A percentile compares a stretch with the other conserved stretches of the same genome.
phyloP scores from a whole-genome alignment of 805 yeast species.

The Sugiyamaella valdiviana region DNA sequence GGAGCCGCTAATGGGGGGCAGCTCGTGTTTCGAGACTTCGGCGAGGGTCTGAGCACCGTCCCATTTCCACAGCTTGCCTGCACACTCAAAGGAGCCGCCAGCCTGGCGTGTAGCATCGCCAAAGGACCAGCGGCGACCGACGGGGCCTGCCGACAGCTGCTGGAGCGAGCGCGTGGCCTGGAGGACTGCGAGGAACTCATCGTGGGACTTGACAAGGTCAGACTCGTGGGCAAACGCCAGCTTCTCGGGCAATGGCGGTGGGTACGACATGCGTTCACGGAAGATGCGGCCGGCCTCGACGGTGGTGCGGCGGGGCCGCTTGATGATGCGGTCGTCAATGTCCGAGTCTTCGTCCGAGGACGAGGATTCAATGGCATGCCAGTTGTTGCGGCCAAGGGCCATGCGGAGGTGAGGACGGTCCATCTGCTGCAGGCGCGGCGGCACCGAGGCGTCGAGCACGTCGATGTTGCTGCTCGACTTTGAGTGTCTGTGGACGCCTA shows the following conservation, averaged over 20 bases:
- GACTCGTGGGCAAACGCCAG: conserved; percentile 23
- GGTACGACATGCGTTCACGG: conserved; percentile 15
- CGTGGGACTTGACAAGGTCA: conserved; percentile 23
- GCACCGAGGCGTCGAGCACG: background rate
- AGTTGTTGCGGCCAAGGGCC: background rate
- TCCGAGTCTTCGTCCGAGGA: conserved; percentile 3
- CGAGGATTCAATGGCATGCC: conserved; percentile 1
- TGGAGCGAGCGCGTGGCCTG: conserved; percentile 39
- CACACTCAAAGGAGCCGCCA: conserved; percentile 36
- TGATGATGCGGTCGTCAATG: conserved; percentile 20
- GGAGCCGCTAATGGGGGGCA: background rate
- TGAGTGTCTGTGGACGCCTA: conserved; percentile 9
- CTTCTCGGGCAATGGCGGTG: conserved; percentile 32
- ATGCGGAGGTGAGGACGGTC: background rate
- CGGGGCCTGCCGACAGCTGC: conserved; percentile 31
- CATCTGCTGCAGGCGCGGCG: background rate
- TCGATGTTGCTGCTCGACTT: conserved; percentile 11
- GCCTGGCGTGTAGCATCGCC: conserved; percentile 1
- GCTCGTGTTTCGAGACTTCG: conserved; percentile 19
- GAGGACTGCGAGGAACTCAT: conserved; percentile 35
- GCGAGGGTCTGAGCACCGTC: conserved; percentile 33
- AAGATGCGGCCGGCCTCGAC: background rate
- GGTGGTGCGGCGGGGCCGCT: conserved; percentile 1
- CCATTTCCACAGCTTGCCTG: conserved; percentile 36
- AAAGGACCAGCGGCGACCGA: conserved; percentile 22